These are phyloP conservation scores for Besnoitia besnoiti DNA, from an alignment of 169 alveolate species.

Conservation along the genomic window DNA sequence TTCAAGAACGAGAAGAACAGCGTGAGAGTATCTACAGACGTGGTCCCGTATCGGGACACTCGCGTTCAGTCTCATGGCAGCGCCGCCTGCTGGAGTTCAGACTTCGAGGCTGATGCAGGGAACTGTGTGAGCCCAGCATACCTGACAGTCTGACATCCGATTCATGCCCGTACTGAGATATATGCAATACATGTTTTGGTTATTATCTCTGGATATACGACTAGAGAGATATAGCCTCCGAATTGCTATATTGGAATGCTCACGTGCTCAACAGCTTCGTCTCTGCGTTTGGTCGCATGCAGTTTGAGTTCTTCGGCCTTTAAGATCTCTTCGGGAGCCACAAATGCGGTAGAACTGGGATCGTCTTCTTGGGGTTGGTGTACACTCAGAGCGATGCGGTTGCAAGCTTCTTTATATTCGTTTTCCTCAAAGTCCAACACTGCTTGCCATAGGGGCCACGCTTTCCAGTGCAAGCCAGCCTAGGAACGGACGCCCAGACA, in stretches of 20 bases:
- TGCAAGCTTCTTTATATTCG: conserved; percentile 39
- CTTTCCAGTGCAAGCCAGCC: conserved; percentile 69
- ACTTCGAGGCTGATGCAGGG: too few species aligned
- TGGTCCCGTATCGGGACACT: too few species aligned
- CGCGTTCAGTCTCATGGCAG: too few species aligned
- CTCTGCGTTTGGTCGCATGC: not conserved
- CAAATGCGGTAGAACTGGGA: not conserved
- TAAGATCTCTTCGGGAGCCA: not conserved
- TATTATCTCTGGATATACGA: too few species aligned
- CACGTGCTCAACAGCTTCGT: not conserved
- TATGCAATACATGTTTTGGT: too few species aligned
- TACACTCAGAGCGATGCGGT: not conserved
- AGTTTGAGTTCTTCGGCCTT: not conserved
- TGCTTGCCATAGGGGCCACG: conserved; percentile 69
- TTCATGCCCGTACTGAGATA: too few species aligned
- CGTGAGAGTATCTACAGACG: not conserved
- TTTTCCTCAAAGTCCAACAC: conserved; percentile 59
- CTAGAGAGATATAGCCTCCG: too few species aligned
- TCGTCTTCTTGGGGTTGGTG: not conserved
- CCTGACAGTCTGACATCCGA: too few species aligned
- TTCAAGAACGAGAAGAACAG: not conserved
- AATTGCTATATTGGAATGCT: too few species aligned
- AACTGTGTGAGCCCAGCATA: too few species aligned
- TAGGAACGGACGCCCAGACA: not conserved
- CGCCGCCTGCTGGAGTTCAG: too few species aligned